A percentile compares a stretch with the other conserved stretches of the same genome.
Evolutionary conservation across 1,284 basidiomycete genomes (phyloP).

Genomic region (Ceratorhiza oryzae-sativae): DNA sequence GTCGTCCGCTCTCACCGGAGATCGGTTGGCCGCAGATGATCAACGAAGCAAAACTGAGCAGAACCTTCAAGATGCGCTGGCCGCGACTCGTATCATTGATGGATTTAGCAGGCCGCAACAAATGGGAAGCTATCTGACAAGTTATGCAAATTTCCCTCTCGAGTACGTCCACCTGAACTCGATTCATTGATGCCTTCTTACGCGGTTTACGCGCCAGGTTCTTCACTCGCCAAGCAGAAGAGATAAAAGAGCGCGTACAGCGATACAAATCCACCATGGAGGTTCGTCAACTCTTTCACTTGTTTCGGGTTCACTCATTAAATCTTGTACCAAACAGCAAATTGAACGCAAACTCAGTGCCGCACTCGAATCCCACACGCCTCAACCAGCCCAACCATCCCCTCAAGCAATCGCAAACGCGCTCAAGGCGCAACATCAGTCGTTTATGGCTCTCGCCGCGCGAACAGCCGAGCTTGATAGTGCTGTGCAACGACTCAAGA

Average conservation of each 20-base stretch:
- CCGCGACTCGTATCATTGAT: conserved; percentile 74
- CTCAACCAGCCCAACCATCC: conserved; percentile 56
- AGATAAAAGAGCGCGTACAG: conserved; percentile 72
- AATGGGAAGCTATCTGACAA: conserved; percentile 70
- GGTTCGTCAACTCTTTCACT: conserved; percentile 53
- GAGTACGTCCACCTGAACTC: conserved; percentile 61
- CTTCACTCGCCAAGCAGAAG: conserved; percentile 72
- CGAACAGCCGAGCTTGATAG: conserved; percentile 42
- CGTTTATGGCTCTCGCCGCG: conserved; percentile 42
- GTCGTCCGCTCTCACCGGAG: conserved; percentile 14
- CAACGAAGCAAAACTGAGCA: conserved; percentile 72
- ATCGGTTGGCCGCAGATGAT: conserved; percentile 42
- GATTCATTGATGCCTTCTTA: neutral
- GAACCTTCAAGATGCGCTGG: conserved; percentile 76
- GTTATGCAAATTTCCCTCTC: conserved; percentile 79
- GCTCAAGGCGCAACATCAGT: conserved; percentile 42
- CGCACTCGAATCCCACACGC: conserved; percentile 67
- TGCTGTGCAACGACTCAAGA: conserved; percentile 35
- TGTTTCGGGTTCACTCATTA: neutral
- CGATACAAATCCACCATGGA: conserved; percentile 84
- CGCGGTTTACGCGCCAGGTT: conserved; percentile 57
- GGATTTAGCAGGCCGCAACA: conserved; percentile 75
- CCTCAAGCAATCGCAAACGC: conserved; percentile 41
- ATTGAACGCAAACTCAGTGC: conserved; percentile 80
- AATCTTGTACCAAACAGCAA: conserved; percentile 60